Evolutionary conservation across 768 basidiomycete genomes (phyloP), one percentile per base, ranked within the genome.

Genomic region (Gyrodon lividus): DNA sequence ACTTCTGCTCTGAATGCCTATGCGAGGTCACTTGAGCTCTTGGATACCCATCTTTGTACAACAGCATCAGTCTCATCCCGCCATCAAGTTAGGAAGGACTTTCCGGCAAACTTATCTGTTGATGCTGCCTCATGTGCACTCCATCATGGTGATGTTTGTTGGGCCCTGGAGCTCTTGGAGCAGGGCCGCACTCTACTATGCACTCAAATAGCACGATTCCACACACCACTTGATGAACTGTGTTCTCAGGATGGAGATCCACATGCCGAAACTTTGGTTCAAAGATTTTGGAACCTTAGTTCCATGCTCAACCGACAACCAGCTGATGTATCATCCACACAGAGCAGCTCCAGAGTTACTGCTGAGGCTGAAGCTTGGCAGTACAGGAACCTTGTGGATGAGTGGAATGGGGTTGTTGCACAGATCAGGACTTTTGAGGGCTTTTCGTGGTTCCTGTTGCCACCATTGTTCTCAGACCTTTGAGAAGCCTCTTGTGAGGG

Each of bases 81-180:
- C 14, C 34, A 50, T 16, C 26, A 44, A 3, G 23, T 16, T 9
- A n/a, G 50, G 16, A 54, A 24, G 30, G 2, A 31, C 1, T 35
- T 22, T 8, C 38, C 35, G 12, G 8, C 9, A 5, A n/a, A 33
- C 2, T 28, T 51, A 5, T 5, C 53, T 26, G 43, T 46, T 9
- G 23, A 54, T 40, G 48, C 49, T 20, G 49, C 49, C 7, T 54
- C 53, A 28, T 54, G 43, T 22, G 65, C 65, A 34, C 48, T 60
- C 50, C 34, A n/a, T 33, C n/a, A n/a, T 5, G 43, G 37, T 19
- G 45, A 56, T 20, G 22, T 20, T 19, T 42, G 57, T 34, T 45
- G 34, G 28, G 65, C 65, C 6, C 23, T 68, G 10, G 62, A 66
- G 51, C 63, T 66, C 58, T 42, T 67, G 41, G 68, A 70, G 41